Percentiles rank a stretch among this genome's conserved stretches.
Evolutionary conservation across 345 rosid genomes (phyloP).

Genomic region (Melastoma malabathricum): DNA sequence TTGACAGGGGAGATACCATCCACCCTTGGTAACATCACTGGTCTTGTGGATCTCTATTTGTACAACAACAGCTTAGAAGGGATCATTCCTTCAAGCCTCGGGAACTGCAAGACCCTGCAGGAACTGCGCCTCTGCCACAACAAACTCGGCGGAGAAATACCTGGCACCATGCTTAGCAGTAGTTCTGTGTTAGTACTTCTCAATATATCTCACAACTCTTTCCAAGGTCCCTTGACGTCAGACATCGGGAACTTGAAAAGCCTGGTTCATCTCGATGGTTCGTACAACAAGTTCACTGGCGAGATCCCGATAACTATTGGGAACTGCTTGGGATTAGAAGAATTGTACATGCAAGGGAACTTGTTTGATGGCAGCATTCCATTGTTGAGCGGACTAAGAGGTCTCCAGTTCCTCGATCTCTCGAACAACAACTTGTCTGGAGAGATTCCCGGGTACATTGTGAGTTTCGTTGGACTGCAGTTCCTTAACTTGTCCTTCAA

Average conservation of each 20-base stretch:
- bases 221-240: not conserved
- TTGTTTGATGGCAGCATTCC: constrained; percentile 11
- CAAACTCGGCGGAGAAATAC: constrained; percentile 10
- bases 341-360: constrained; percentile 5
- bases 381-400: constrained; percentile 4
- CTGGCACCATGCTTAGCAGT: constrained; percentile 4
- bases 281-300: constrained; percentile 6
- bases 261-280: constrained; percentile 4
- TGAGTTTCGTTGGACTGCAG: not conserved
- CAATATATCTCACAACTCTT: constrained; percentile 8
- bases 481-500: constrained; percentile 10
- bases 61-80: constrained; percentile 9
- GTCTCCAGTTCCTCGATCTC: constrained; percentile 8
- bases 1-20: constrained; percentile 8
- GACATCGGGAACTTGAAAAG: constrained; percentile 5
- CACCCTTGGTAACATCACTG: constrained; percentile 6
- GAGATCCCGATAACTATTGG: constrained; percentile 8
- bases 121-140: not conserved
- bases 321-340: constrained; percentile 7
- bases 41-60: not conserved
- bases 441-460: constrained; percentile 8
- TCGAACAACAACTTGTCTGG: constrained; percentile 10
- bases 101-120: constrained; percentile 1
- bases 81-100: constrained; percentile 12
- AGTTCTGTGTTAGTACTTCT: not conserved